Evolutionary conservation across 2,329 filamentous ascomycete species (phyloP), one percentile per base, ranked within the genome.

Genomic region (Alternaria brassicicola): DNA sequence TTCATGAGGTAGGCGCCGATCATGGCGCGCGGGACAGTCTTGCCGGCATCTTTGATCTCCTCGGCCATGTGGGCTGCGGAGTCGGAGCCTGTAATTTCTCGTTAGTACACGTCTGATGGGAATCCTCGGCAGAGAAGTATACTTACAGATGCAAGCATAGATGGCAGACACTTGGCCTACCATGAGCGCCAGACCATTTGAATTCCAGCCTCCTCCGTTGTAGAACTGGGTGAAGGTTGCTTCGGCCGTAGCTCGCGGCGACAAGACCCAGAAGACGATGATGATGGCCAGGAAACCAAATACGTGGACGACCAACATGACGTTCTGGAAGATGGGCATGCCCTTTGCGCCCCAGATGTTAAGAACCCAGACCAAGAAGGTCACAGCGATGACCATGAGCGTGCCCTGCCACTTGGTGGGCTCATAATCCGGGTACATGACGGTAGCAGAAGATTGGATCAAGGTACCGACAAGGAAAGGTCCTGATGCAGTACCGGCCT

Each of bases 351-450:
- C 71, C 56, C 66, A 76, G 28, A 75, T 65, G 56, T 83, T 84
- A 61, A 80, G 74, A 2, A 77, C 57, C 66, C 78, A 79, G 25
- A 79, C 78, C 4, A 83, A 59, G 4, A 79, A 50, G 19, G 79
- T 78, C 47, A 82, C 76, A 1, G 79, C 79, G 55, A 82, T 80
- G 9, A 82, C 79, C 56, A 83, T 78, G 2, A 84, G 70, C 0
- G 81, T 84, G 12, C 78, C 81, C 36, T 84, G 81, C 81, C 81
- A 84, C 39, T 73, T 75, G 6, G 77, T 73, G 0, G 76, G 72
- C 0, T 63, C 59, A 55, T 83, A 84, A 8, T 73, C 67, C 0
- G 78, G 78, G 35, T 79, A 78, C 59, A 81, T 74, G 49, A 76
- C 72, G 21, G 81, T 78, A 10, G 80, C 70, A 4, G 66, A 72